Evolutionary conservation across 2,329 filamentous ascomycete genomes (phyloP).

Genomic region (Nannizzia gypsea): DNA sequence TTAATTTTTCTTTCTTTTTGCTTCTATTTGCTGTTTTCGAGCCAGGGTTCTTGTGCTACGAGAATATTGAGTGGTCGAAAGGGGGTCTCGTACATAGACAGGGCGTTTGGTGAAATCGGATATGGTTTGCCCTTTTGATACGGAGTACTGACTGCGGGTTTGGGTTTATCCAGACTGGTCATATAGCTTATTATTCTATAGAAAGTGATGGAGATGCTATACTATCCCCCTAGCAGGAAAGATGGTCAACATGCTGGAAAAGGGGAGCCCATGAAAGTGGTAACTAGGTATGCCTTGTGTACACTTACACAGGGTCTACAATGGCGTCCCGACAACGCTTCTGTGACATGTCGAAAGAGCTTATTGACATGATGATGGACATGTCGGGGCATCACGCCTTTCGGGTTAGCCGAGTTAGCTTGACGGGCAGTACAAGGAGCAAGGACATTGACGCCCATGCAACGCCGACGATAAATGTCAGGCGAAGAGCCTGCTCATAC

Average conservation of each 20-base stretch:
- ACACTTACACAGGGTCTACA: neutral
- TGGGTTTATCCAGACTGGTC: neutral
- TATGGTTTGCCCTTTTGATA: too few relatives aligned
- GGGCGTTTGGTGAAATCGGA: too few relatives aligned
- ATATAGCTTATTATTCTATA: neutral
- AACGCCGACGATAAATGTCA: conserved; percentile 30
- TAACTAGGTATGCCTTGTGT: neutral
- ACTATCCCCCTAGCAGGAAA: neutral
- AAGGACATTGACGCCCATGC: conserved; percentile 27
- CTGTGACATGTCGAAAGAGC: neutral
- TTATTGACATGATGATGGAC: neutral
- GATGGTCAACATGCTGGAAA: neutral
- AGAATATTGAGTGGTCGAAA: neutral
- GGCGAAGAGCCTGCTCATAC: conserved; percentile 27
- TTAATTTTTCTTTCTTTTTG: neutral
- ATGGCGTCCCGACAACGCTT: neutral
- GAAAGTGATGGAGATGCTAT: neutral
- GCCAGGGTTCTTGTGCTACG: neutral
- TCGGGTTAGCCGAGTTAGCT: conserved; percentile 18
- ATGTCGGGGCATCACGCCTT: neutral
- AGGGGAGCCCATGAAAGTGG: neutral
- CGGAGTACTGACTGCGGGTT: neutral
- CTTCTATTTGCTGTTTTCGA: neutral
- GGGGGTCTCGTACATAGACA: neutral
- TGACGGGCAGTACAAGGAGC: conserved; percentile 23